Percentiles rank a stretch among this genome's conserved stretches.
Conservation (phyloP, 495 filamentous ascomycete genomes). For the Aspergillus avenaceus region DNA sequence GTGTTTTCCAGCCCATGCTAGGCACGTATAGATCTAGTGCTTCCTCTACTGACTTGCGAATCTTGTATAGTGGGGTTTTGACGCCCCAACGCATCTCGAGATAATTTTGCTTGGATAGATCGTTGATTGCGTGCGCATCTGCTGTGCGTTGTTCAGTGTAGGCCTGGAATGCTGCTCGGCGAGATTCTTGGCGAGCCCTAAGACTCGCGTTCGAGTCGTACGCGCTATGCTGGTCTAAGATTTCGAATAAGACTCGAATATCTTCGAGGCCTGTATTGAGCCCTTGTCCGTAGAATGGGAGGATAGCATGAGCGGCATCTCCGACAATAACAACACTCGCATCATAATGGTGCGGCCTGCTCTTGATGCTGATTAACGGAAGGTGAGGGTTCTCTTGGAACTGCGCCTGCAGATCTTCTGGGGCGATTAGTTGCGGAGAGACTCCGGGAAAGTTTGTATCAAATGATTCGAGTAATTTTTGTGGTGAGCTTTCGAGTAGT, state of each 20-base stretch:
- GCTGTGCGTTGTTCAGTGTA: slow-evolving; percentile 68
- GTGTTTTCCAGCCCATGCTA: slow-evolving; percentile 76
- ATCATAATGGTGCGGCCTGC: slow-evolving; percentile 76
- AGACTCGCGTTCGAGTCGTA: slow-evolving; percentile 28
- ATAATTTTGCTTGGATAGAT: slow-evolving; percentile 88
- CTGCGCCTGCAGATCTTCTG: slow-evolving; percentile 60
- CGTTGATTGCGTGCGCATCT: slow-evolving; percentile 88
- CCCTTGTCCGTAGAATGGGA: slow-evolving; percentile 90
- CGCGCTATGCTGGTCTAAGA: slow-evolving; percentile 61
- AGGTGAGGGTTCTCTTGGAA: slow-evolving; percentile 81
- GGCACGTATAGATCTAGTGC: slow-evolving; percentile 72
- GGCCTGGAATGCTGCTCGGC: slow-evolving; percentile 58
- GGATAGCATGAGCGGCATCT: slow-evolving; percentile 95
- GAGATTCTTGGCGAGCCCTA: slow-evolving; percentile 36
- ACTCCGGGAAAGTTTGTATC: slow-evolving; percentile 81
- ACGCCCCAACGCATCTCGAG: slow-evolving; percentile 88
- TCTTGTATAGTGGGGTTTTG: slow-evolving; percentile 64
- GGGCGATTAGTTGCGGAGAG: slow-evolving; percentile 68
- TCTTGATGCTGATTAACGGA: slow-evolving; percentile 89
- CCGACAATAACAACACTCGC: slow-evolving; percentile 81
- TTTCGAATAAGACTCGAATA: slow-evolving; percentile 72
- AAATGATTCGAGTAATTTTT: slow-evolving; percentile 66
- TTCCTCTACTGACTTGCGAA: slow-evolving; percentile 85
- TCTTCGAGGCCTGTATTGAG: slow-evolving; percentile 88
- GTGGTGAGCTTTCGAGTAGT: slow-evolving; percentile 51